Percentiles rank a stretch among this genome's conserved stretches.
These are phyloP conservation scores for Asclepias syriaca DNA, from an alignment of 257 asterid genomes.

Conservation along the genomic window DNA sequence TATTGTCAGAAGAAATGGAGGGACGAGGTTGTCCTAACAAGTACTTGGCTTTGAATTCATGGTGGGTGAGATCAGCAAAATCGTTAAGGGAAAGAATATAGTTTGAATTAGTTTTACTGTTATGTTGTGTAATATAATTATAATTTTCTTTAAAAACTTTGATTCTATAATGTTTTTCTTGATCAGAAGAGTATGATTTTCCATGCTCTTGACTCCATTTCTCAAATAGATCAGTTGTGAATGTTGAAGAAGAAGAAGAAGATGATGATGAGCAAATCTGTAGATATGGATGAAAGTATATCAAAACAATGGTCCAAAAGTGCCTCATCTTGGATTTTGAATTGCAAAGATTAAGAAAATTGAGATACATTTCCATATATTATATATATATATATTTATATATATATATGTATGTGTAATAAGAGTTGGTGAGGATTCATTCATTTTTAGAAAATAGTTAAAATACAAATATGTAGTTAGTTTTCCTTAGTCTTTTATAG, in stretches of 20 bases:
- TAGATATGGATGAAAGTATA: conserved; percentile 15
- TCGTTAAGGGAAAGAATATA: conserved; percentile 70
- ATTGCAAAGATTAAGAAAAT: too few species aligned
- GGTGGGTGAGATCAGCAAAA: conserved; percentile 62
- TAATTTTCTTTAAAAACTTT: conserved; percentile 43
- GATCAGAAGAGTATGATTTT: conserved; percentile 54
- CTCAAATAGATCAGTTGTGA: too few species aligned
- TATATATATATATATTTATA: too few species aligned
- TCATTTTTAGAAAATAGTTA: too few species aligned
- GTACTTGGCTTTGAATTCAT: conserved; percentile 36
- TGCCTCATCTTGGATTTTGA: not conserved
- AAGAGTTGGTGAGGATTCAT: too few species aligned
- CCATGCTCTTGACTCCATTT: conserved; percentile 34
- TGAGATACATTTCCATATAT: too few species aligned
- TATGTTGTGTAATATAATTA: conserved; percentile 42
- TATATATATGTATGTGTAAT: too few species aligned
- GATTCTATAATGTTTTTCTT: conserved; percentile 49
- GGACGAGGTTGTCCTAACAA: conserved; percentile 10
- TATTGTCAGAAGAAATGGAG: conserved; percentile 39
- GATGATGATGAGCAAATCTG: too few species aligned
- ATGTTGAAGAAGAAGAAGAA: too few species aligned
- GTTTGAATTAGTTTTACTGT: conserved; percentile 40
- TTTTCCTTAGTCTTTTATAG: too few species aligned
- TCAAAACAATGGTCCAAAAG: conserved; percentile 25
- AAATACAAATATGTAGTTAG: too few species aligned